These are phyloP conservation scores for Hymenoscyphus fraxineus DNA, from an alignment of 2,329 filamentous ascomycete genomes.

Conservation along the genomic window DNA sequence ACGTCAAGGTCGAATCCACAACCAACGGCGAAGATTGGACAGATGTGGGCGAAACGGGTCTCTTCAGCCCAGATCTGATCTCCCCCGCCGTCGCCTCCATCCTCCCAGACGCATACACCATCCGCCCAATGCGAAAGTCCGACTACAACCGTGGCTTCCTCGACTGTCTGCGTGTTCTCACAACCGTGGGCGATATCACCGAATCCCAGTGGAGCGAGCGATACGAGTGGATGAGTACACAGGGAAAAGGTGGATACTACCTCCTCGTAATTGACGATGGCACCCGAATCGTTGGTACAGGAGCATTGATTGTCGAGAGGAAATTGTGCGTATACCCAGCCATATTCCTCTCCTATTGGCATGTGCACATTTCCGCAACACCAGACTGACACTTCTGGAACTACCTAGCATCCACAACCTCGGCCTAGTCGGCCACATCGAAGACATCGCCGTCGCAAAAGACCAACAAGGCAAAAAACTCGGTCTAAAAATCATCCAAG, in stretches of 20 bases:
- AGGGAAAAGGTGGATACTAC: slow-evolving; percentile 70
- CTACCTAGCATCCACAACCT: slow-evolving; percentile 66
- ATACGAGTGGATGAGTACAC: slow-evolving; percentile 73
- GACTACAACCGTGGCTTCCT: slow-evolving; percentile 84
- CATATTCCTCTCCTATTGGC: not conserved
- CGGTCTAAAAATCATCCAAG: slow-evolving; percentile 86
- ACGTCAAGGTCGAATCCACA: slow-evolving; percentile 1
- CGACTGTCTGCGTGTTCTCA: slow-evolving; percentile 85
- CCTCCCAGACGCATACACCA: slow-evolving; percentile 76
- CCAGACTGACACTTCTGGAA: slow-evolving; percentile 3
- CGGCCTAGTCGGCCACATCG: slow-evolving; percentile 86
- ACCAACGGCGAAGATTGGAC: slow-evolving; percentile 26
- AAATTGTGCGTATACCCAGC: slow-evolving; percentile 66
- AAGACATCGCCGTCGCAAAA: slow-evolving; percentile 82
- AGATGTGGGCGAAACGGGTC: slow-evolving; percentile 46
- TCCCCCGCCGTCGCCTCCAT: slow-evolving; percentile 67
- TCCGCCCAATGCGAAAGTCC: slow-evolving; percentile 72
- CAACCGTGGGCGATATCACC: slow-evolving; percentile 83
- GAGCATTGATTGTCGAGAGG: slow-evolving; percentile 83
- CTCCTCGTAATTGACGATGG: slow-evolving; percentile 76
- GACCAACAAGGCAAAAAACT: slow-evolving; percentile 97
- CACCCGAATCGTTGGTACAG: slow-evolving; percentile 75
- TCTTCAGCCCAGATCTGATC: slow-evolving; percentile 77
- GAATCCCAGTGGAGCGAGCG: slow-evolving; percentile 71
- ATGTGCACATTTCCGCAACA: not conserved